Conservation (phyloP, 306 rosid species). For the Arachis hypogaea region DNA sequence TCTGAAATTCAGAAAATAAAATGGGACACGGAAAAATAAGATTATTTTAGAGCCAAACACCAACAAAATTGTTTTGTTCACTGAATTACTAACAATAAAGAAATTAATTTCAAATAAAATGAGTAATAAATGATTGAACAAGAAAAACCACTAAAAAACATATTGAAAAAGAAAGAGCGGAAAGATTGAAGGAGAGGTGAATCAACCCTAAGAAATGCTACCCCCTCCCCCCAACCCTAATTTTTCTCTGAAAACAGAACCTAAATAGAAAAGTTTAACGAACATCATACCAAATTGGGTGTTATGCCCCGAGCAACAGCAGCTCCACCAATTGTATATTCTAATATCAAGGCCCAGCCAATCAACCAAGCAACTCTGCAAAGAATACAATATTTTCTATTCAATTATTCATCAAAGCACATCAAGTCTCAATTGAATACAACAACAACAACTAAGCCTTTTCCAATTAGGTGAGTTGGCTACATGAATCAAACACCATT, state of each 20-base stretch:
- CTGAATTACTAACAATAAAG: too few relatives aligned
- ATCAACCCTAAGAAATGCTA: not conserved
- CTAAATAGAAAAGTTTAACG: conserved; percentile 1
- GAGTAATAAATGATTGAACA: not conserved
- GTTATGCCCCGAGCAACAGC: conserved; percentile 97
- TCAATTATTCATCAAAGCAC: not conserved
- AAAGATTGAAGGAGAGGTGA: not conserved
- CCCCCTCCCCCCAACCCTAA: too few relatives aligned
- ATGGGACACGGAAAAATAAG: not conserved
- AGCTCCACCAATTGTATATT: conserved; percentile 84
- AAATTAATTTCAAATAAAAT: not conserved
- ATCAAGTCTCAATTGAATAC: conserved; percentile 20
- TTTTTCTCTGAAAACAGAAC: not conserved
- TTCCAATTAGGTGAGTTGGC: too few relatives aligned
- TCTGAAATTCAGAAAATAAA: not conserved
- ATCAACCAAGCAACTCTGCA: conserved; percentile 91
- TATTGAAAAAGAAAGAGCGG: conserved; percentile 5
- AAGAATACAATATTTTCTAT: conserved; percentile 19
- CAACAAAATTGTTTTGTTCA: not conserved
- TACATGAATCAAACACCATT: too few relatives aligned
- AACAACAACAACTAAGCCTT: too few relatives aligned
- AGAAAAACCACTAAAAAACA: conserved; percentile 14
- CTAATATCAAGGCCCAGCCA: conserved; percentile 93
- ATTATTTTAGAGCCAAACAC: not conserved
- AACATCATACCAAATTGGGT: conserved; percentile 75